Conservation (phyloP, 148 eudicot genomes). For the Linanthus parryae region DNA sequence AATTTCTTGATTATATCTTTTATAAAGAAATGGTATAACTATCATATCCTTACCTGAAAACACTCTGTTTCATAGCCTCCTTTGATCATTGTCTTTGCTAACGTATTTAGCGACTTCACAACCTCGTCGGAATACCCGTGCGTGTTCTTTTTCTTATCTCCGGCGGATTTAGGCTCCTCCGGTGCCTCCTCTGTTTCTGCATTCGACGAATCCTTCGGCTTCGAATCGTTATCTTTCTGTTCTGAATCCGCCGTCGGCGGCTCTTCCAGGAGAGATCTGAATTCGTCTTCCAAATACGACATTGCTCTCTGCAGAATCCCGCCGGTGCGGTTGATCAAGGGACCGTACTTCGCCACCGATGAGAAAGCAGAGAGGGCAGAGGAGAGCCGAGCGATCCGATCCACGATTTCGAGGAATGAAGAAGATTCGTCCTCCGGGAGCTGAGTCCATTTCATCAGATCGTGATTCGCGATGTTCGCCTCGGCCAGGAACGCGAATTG, state of each 20-base stretch:
- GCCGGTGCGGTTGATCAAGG: slow-evolving; percentile 24
- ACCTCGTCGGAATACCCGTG: slow-evolving; percentile 33
- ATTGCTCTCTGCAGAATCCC: slow-evolving; percentile 36
- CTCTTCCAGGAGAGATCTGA: slow-evolving; percentile 32
- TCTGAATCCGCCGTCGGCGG: neutral
- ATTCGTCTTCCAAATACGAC: slow-evolving; percentile 44
- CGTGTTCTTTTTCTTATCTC: slow-evolving; percentile 18
- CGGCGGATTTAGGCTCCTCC: slow-evolving; percentile 2
- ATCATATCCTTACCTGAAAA: no score
- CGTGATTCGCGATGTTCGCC: slow-evolving; percentile 27
- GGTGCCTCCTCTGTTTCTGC: no score
- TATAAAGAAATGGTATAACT: no score
- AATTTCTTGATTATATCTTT: no score
- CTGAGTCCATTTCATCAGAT: slow-evolving; percentile 24
- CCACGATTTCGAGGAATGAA: slow-evolving; percentile 16
- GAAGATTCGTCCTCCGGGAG: slow-evolving; percentile 21
- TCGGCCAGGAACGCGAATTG: slow-evolving; percentile 28
- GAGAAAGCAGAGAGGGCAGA: slow-evolving; percentile 15
- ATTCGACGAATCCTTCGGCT: no score
- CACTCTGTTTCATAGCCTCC: slow-evolving; percentile 39
- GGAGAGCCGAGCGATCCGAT: slow-evolving; percentile 21
- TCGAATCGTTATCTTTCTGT: slow-evolving; percentile 18
- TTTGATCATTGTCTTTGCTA: slow-evolving; percentile 18
- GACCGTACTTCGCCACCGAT: slow-evolving; percentile 20
- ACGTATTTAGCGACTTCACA: slow-evolving; percentile 10